A percentile compares a stretch with the other conserved stretches of the same genome.
phyloP scores from a whole-genome alignment of 257 asterid genomes.

The Gardenia jasminoides region DNA sequence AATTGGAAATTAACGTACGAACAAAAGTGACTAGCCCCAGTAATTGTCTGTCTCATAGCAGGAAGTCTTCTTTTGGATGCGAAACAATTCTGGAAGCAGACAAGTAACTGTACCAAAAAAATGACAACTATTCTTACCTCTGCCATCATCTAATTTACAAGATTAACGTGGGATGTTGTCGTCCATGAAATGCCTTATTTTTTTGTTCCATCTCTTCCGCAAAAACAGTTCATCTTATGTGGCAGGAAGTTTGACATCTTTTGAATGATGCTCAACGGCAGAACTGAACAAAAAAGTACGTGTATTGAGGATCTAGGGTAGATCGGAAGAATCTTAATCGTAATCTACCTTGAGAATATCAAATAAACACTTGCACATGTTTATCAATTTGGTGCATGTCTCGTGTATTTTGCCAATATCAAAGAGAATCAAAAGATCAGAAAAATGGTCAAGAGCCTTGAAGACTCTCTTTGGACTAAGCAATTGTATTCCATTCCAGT shows the following conservation, averaged over 20 bases:
- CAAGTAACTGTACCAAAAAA: constrained; percentile 1
- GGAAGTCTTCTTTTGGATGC: neutral
- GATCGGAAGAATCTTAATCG: no score
- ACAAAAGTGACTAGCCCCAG: neutral
- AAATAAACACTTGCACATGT: no score
- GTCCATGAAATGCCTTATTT: neutral
- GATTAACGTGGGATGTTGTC: constrained; percentile 5
- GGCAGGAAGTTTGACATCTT: neutral
- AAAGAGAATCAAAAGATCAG: no score
- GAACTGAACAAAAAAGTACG: no score
- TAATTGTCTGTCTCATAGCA: constrained; percentile 2
- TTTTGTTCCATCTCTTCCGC: neutral
- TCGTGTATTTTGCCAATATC: no score
- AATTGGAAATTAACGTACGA: neutral
- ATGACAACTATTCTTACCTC: neutral
- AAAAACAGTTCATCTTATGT: neutral
- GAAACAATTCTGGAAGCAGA: constrained; percentile 6
- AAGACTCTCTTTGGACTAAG: no score
- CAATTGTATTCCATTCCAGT: neutral
- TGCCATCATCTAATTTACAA: neutral
- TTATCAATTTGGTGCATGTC: no score
- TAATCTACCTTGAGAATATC: no score
- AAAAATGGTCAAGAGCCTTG: no score
- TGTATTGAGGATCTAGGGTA: no score
- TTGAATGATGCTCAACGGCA: no score